Evolutionary conservation across 108 stramenopile species (phyloP), one percentile per base, ranked within the genome.

Genomic region (Licmophora abbreviata): DNA sequence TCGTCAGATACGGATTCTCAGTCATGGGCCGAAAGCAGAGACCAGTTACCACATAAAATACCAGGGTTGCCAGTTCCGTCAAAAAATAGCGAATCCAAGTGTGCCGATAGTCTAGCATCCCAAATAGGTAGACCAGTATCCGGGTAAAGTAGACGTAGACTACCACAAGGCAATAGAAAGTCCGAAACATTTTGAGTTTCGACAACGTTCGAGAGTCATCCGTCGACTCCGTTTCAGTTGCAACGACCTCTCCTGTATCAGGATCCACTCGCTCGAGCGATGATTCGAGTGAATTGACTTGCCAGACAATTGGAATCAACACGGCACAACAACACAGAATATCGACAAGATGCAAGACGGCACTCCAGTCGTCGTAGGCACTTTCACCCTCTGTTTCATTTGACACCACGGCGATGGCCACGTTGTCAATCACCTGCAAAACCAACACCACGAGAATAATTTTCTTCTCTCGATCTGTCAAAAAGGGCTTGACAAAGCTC

Each of bases 291-390:
- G 74, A 48, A 43, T 84, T 85, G 23, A 93, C 84, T 60, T 86
- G 86, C 96, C 95, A 97, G 17, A 96, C 84, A 56, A 99, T 95
- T 10, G 98, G 98, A 46, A 97, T 44, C 14, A 97, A 66, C n/a
- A 99, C 78, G 29, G 90, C 93, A 54, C 82, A 88, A 61, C 98
- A 97, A 61, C 98, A 97, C 27, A 96, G n/a, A 27, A 97, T 88
- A 61, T 99, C 98, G 6, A 97, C 81, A 28, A 99, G 54, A 62
- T 97, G 95, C 20, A 99, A 71, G 26, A 97, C 42, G 36, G 90
- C 88, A 29, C 63, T 79, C 98, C 94, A 97, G 44, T 68, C 62
- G 47, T 85, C 69, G 48, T 70, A 93, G 4, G 68, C 28, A 12
- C 23, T 51, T 54, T 95, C 93, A 31, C 97, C 97, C 33, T 85